These are phyloP conservation scores for Amesomyces nigricolor DNA, from an alignment of 2,329 filamentous ascomycete genomes.

Conservation along the genomic window DNA sequence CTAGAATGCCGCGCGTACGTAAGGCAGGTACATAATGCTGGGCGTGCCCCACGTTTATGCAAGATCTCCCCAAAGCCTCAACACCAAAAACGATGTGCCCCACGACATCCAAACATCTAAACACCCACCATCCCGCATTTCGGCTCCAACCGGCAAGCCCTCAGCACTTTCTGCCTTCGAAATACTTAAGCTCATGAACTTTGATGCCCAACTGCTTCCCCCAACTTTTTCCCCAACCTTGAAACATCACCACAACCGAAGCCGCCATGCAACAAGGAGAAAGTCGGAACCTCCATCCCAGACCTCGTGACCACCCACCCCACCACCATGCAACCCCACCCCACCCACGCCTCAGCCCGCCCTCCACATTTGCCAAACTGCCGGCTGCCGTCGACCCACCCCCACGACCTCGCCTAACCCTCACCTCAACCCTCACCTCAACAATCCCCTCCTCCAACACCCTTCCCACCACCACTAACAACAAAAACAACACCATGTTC, in stretches of 20 bases:
- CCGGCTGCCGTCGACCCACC: background rate
- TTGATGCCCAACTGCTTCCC: too few relatives aligned
- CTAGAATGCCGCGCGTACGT: slow-evolving; percentile 12
- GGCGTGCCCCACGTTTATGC: background rate
- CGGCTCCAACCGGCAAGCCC: too few relatives aligned
- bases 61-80: background rate
- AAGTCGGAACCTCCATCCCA: slow-evolving; percentile 1
- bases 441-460: slow-evolving; percentile 16
- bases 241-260: too few relatives aligned
- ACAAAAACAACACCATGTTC: background rate
- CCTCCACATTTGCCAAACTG: slow-evolving; percentile 5
- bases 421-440: background rate
- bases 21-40: slow-evolving; percentile 9
- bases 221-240: too few relatives aligned
- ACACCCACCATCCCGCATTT: background rate
- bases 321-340: background rate
- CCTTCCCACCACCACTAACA: background rate
- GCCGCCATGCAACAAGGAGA: background rate
- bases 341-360: background rate
- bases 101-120: background rate
- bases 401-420: background rate
- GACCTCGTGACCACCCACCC: slow-evolving; percentile 10
- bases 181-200: background rate
- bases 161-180: background rate
- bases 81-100: background rate